Conservation (phyloP, 345 rosid species). For the Nephelium lappaceum region DNA sequence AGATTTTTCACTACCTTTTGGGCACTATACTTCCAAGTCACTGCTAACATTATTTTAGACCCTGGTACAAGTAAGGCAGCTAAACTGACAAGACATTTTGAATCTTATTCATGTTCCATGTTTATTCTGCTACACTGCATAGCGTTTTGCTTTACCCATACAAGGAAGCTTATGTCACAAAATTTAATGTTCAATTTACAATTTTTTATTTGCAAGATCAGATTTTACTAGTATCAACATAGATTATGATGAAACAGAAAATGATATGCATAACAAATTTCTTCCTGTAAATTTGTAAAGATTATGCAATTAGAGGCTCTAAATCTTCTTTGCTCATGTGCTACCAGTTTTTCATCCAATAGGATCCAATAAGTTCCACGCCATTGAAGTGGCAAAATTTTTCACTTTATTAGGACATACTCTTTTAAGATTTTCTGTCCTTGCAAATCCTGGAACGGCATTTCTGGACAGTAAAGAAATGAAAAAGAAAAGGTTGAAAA, state of each 20-base stretch:
- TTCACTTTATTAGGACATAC: neutral
- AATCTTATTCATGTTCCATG: constrained; percentile 10
- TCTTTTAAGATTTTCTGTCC: neutral
- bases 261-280: neutral
- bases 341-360: neutral
- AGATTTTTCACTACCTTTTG: neutral
- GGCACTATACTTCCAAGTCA: neutral
- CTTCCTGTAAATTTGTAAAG: neutral
- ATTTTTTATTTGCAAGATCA: neutral
- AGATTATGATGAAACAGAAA: neutral
- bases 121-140: neutral
- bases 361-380: neutral
- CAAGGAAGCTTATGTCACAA: constrained; percentile 5
- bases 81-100: neutral
- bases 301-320: neutral
- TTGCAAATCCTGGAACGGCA: neutral
- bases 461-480: neutral
- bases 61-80: constrained; percentile 19
- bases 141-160: constrained; percentile 28
- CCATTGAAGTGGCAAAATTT: neutral
- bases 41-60: neutral
- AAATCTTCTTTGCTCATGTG: neutral
- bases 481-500: neutral
- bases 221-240: neutral
- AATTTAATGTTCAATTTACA: neutral